phyloP scores from a whole-genome alignment of 2,329 filamentous ascomycete species.

The Aspergillus sp. region DNA sequence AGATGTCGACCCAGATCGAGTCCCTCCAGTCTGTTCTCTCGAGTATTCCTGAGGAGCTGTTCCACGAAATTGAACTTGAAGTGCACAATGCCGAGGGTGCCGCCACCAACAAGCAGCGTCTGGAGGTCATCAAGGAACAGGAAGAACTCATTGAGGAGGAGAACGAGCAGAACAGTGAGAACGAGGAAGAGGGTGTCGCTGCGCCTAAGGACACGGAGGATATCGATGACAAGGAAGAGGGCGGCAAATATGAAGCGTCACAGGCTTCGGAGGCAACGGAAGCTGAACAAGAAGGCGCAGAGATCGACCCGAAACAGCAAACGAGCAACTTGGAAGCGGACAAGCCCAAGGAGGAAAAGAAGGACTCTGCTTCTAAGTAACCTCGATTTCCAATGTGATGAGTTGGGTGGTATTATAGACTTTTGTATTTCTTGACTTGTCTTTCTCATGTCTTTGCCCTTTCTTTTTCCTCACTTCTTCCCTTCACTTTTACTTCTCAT shows the following conservation, averaged over 20 bases:
- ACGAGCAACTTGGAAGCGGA: slow-evolving; percentile 2
- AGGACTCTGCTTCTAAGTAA: slow-evolving; percentile 8
- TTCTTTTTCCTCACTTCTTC: slow-evolving; percentile 4
- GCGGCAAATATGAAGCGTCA: slow-evolving; percentile 45
- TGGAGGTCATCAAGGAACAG: slow-evolving; percentile 97
- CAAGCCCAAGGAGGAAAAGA: slow-evolving; percentile 19
- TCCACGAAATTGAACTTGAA: slow-evolving; percentile 98
- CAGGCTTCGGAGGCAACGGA: slow-evolving; percentile 43
- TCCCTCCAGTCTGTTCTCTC: slow-evolving; percentile 86
- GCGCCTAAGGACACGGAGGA: slow-evolving; percentile 79
- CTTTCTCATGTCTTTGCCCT: slow-evolving; percentile 2
- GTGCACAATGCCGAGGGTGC: slow-evolving; percentile 94
- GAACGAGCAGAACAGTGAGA: slow-evolving; percentile 80
- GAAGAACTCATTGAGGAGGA: slow-evolving; percentile 97
- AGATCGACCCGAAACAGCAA: slow-evolving; percentile 22
- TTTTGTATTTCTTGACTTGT: slow-evolving; percentile 5
- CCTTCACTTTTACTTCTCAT: slow-evolving; percentile 10
- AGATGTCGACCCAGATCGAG: slow-evolving; percentile 84
- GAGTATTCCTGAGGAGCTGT: slow-evolving; percentile 92
- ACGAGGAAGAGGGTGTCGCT: slow-evolving; percentile 63
- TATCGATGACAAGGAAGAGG: slow-evolving; percentile 85
- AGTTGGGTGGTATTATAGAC: slow-evolving; percentile 9
- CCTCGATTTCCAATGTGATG: slow-evolving; percentile 4
- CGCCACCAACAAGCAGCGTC: slow-evolving; percentile 96
- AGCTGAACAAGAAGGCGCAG: slow-evolving; percentile 32